Percentiles rank a stretch among this genome's conserved stretches.
Conservation (phyloP, 2,329 filamentous ascomycete species). For the Cyclaneusma minus region DNA sequence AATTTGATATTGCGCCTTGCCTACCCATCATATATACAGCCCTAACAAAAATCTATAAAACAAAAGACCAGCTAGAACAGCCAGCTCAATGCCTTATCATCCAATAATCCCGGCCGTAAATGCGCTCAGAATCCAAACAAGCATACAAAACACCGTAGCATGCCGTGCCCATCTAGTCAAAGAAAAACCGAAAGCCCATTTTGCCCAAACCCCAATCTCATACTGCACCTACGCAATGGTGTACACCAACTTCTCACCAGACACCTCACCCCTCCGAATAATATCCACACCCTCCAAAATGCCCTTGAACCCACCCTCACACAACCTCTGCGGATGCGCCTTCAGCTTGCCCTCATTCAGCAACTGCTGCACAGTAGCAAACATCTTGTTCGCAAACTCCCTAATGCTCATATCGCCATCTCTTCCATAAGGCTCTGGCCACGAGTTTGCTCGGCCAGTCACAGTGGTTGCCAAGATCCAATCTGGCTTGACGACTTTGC, state of each 20-base stretch:
- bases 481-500: constrained; percentile 10
- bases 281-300: constrained; percentile 13
- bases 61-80: too few relatives aligned
- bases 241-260: constrained; percentile 11
- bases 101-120: too few relatives aligned
- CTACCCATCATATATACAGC: too few relatives aligned
- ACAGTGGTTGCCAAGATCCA: constrained; percentile 17
- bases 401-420: constrained; percentile 6
- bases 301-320: constrained; percentile 15
- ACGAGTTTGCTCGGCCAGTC: constrained; percentile 11
- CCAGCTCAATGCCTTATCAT: too few relatives aligned
- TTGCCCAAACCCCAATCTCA: too few relatives aligned
- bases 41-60: too few relatives aligned
- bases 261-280: constrained; percentile 13
- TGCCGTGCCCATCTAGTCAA: too few relatives aligned
- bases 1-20: too few relatives aligned
- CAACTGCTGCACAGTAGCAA: constrained; percentile 10
- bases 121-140: too few relatives aligned
- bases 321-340: constrained; percentile 16
- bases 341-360: constrained; percentile 22
- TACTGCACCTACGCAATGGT: too few relatives aligned
- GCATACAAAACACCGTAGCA: too few relatives aligned
- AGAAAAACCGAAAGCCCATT: too few relatives aligned
- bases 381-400: constrained; percentile 3
- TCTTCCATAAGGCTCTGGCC: constrained; percentile 10